Percentiles rank a stretch among this genome's conserved stretches.
These are phyloP conservation scores for Neurospora discreta DNA, from an alignment of 495 filamentous ascomycete species.

Conservation along the genomic window DNA sequence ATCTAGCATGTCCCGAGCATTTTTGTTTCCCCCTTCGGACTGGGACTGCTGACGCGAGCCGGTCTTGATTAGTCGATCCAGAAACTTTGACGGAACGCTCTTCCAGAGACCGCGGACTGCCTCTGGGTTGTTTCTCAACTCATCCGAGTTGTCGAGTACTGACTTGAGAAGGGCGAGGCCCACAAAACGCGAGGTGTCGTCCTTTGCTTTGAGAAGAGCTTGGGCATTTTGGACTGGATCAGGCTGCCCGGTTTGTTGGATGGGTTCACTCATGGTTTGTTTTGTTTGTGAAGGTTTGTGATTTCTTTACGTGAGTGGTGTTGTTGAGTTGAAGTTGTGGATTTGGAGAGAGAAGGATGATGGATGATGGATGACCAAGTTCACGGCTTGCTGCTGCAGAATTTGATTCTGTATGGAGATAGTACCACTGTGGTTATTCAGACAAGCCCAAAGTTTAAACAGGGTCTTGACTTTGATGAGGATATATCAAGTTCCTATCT, in stretches of 20 bases:
- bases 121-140: slow-evolving; percentile 29
- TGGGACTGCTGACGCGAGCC: slow-evolving; percentile 17
- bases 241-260: not conserved
- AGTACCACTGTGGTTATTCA: not conserved
- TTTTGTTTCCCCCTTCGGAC: slow-evolving; percentile 8
- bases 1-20: slow-evolving; percentile 46
- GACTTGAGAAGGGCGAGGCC: slow-evolving; percentile 53
- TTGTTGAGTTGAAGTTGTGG: not conserved
- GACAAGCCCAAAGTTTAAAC: not conserved
- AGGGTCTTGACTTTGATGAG: not conserved
- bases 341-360: not conserved
- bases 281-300: not conserved
- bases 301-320: not conserved
- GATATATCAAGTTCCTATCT: not conserved
- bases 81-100: slow-evolving; percentile 44
- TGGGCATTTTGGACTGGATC: slow-evolving; percentile 29
- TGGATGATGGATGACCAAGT: not conserved
- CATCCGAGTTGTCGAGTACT: slow-evolving; percentile 42
- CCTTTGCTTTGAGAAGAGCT: slow-evolving; percentile 39
- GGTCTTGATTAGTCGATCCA: slow-evolving; percentile 48
- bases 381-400: not conserved
- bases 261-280: slow-evolving; percentile 6
- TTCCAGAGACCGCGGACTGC: slow-evolving; percentile 36
- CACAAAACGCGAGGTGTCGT: slow-evolving; percentile 55
- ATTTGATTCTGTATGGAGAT: not conserved